phyloP scores from a whole-genome alignment of 2,329 filamentous ascomycete species.

The Pseudogymnoascus sp. region DNA sequence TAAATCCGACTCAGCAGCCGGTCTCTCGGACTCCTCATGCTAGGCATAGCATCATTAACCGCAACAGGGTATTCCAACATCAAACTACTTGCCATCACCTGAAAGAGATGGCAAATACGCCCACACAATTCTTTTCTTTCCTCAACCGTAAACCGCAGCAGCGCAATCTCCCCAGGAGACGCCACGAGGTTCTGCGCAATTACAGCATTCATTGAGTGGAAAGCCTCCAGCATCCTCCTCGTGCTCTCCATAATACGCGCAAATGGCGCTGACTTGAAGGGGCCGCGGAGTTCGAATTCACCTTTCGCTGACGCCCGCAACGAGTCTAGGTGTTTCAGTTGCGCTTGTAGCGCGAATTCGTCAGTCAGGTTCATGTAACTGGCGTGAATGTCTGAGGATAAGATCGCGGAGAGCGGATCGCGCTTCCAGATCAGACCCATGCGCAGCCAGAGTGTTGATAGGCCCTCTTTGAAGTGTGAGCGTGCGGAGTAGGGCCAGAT shows the following conservation, averaged over 20 bases:
- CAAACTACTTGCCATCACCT: slow-evolving; percentile 84
- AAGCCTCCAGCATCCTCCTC: slow-evolving; percentile 79
- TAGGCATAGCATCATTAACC: slow-evolving; percentile 73
- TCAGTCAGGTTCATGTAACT: slow-evolving; percentile 85
- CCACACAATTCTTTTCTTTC: slow-evolving; percentile 78
- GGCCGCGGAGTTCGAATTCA: slow-evolving; percentile 83
- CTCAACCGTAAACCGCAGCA: slow-evolving; percentile 70
- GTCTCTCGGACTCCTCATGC: slow-evolving; percentile 73
- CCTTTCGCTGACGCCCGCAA: slow-evolving; percentile 67
- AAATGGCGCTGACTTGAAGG: slow-evolving; percentile 72
- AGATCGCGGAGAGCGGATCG: slow-evolving; percentile 72
- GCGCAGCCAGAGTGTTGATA: slow-evolving; percentile 86
- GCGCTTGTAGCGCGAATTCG: slow-evolving; percentile 79
- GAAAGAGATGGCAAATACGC: slow-evolving; percentile 80
- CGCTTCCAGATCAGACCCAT: slow-evolving; percentile 96
- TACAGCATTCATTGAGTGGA: slow-evolving; percentile 93
- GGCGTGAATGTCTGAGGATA: slow-evolving; percentile 47
- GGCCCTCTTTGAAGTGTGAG: slow-evolving; percentile 78
- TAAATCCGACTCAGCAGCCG: slow-evolving; percentile 81
- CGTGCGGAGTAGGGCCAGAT: slow-evolving; percentile 93
- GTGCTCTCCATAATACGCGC: slow-evolving; percentile 72
- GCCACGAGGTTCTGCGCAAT: slow-evolving; percentile 72
- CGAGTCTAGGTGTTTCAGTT: slow-evolving; percentile 59
- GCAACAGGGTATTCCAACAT: slow-evolving; percentile 85
- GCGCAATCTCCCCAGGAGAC: slow-evolving; percentile 71